These are phyloP conservation scores for Dictyostelium purpureum DNA, from an alignment of 78 protist genomes.

Conservation along the genomic window DNA sequence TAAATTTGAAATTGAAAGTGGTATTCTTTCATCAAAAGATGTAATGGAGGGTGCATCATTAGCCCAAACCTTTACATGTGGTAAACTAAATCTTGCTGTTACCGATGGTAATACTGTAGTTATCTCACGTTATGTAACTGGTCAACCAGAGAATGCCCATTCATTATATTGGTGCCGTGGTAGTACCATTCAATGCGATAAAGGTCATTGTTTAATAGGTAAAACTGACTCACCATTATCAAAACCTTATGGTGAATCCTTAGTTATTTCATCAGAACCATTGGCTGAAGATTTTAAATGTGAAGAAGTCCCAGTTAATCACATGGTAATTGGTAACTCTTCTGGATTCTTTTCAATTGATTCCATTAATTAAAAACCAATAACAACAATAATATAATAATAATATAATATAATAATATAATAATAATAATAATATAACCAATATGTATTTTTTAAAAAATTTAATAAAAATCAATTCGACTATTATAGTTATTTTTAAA, in stretches of 20 bases:
- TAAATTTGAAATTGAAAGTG: conserved; percentile 21
- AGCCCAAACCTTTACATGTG: neutral
- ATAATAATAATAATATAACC: too few relatives aligned
- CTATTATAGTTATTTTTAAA: too few relatives aligned
- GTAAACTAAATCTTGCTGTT: conserved; percentile 29
- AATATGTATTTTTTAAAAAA: too few relatives aligned
- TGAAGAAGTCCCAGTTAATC: conserved; percentile 57
- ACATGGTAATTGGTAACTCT: conserved; percentile 48
- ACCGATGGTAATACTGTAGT: conserved; percentile 48
- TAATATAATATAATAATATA: too few relatives aligned
- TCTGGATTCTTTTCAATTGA: conserved; percentile 35
- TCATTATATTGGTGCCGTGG: conserved; percentile 66
- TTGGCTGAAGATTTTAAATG: conserved; percentile 58
- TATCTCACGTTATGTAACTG: conserved; percentile 48
- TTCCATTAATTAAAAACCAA: too few relatives aligned
- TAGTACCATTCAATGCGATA: conserved; percentile 26
- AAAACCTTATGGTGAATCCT: neutral
- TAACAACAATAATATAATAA: too few relatives aligned
- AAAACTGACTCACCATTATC: neutral
- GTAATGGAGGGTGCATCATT: conserved; percentile 27
- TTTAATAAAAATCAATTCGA: too few relatives aligned
- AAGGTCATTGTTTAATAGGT: conserved; percentile 36
- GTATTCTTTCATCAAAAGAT: neutral
- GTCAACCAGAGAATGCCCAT: conserved; percentile 4
- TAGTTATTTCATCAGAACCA: conserved; percentile 63